A percentile compares a stretch with the other conserved stretches of the same genome.
Conservation (phyloP, 306 rosid genomes). For the Vigna unguiculata region DNA sequence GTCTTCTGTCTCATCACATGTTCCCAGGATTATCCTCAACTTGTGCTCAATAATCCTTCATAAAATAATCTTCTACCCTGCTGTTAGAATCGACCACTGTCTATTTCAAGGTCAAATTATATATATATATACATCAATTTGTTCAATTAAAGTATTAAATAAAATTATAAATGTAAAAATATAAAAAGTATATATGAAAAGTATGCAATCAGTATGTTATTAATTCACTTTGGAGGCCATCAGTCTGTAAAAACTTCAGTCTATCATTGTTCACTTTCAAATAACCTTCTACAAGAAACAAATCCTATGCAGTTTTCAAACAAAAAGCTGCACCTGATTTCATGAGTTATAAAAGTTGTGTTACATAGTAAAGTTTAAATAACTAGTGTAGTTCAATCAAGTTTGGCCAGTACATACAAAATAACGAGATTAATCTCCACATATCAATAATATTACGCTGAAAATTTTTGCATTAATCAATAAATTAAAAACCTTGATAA, state of each 20-base stretch:
- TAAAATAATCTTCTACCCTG: slow-evolving; percentile 14
- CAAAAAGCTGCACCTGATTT: background rate
- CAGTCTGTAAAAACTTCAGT: too few relatives aligned
- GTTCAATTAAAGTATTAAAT: background rate
- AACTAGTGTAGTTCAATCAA: background rate
- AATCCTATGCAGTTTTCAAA: background rate
- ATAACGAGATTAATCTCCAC: too few relatives aligned
- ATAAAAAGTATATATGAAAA: too few relatives aligned
- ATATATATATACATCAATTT: too few relatives aligned
- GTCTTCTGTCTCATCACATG: slow-evolving; percentile 37
- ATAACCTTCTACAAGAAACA: background rate
- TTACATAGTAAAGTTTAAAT: background rate
- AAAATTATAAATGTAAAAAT: background rate
- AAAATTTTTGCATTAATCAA: background rate
- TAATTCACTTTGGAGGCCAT: too few relatives aligned
- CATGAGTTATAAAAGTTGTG: background rate
- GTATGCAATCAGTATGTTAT: too few relatives aligned
- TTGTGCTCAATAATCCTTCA: background rate
- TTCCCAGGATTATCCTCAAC: slow-evolving; percentile 1
- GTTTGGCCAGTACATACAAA: background rate
- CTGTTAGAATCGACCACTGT: slow-evolving; percentile 22
- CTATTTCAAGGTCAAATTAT: slow-evolving; percentile 11
- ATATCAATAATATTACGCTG: too few relatives aligned
- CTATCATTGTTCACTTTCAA: background rate
- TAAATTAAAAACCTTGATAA: background rate